Evolutionary conservation across 257 asterid genomes (phyloP).

Genomic region (Linaria vulgaris): DNA sequence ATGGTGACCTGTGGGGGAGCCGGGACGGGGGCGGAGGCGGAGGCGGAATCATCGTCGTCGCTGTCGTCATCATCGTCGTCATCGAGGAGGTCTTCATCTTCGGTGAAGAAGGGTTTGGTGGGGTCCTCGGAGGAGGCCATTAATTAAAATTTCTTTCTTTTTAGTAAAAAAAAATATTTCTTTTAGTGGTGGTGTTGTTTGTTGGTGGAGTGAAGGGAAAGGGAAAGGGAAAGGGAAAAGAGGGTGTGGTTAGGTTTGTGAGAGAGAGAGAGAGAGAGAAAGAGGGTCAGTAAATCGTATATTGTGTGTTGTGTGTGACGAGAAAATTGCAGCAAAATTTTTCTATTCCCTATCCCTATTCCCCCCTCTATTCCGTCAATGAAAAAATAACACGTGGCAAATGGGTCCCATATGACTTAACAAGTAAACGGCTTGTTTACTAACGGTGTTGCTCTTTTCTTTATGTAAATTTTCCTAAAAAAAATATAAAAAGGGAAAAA

Average conservation of each 20-base stretch:
- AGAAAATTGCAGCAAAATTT: too few relatives aligned
- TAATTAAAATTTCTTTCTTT: not conserved
- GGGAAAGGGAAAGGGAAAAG: not conserved
- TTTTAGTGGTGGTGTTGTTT: not conserved
- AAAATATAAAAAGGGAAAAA: too few relatives aligned
- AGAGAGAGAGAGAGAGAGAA: constrained; percentile 7
- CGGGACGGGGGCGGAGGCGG: constrained; percentile 56
- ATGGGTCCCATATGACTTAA: too few relatives aligned
- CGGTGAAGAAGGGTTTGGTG: constrained; percentile 36
- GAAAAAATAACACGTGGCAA: too few relatives aligned
- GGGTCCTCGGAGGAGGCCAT: constrained; percentile 37
- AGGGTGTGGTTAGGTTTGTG: constrained; percentile 19
- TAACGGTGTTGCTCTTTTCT: too few relatives aligned
- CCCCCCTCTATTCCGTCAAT: too few relatives aligned
- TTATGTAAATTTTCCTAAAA: too few relatives aligned
- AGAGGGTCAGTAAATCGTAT: too few relatives aligned
- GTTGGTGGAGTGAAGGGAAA: not conserved
- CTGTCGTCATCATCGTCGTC: constrained; percentile 56
- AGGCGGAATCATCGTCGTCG: constrained; percentile 50
- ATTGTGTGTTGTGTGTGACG: too few relatives aligned
- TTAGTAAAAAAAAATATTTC: not conserved
- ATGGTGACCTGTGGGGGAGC: constrained; percentile 53
- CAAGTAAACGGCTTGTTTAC: too few relatives aligned
- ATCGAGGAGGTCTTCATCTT: constrained; percentile 53
- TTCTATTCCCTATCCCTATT: too few relatives aligned